Evolutionary conservation across 2,329 filamentous ascomycete genomes (phyloP).

Genomic region (Scopulariopsis brevicaulis): DNA sequence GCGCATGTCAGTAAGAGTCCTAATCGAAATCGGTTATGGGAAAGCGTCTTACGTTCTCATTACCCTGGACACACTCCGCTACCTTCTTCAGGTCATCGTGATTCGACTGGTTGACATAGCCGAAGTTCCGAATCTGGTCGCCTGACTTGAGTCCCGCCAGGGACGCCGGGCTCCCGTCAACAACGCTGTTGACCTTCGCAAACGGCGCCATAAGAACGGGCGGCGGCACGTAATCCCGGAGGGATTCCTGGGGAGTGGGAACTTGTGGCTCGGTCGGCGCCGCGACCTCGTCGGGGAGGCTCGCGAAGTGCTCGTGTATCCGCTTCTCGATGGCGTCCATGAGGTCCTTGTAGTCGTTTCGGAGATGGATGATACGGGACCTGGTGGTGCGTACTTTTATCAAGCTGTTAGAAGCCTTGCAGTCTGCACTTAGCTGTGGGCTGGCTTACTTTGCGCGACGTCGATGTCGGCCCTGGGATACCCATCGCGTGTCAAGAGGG

Average conservation of each 20-base stretch:
- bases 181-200: slow-evolving; percentile 81
- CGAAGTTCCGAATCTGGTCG: slow-evolving; percentile 77
- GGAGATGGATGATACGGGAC: slow-evolving; percentile 75
- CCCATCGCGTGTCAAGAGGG: slow-evolving; percentile 77
- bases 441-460: slow-evolving; percentile 68
- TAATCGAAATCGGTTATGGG: background rate
- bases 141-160: slow-evolving; percentile 68
- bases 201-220: slow-evolving; percentile 42
- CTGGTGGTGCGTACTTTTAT: slow-evolving; percentile 80
- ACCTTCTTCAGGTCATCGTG: slow-evolving; percentile 79
- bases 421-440: background rate
- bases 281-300: slow-evolving; percentile 33
- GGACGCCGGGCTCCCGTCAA: slow-evolving; percentile 67
- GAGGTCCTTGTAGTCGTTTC: slow-evolving; percentile 86
- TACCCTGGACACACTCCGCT: slow-evolving; percentile 80
- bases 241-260: background rate
- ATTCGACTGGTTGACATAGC: slow-evolving; percentile 71
- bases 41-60: slow-evolving; percentile 62
- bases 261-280: background rate
- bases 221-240: slow-evolving; percentile 5
- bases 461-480: slow-evolving; percentile 91
- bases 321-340: slow-evolving; percentile 76
- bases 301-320: slow-evolving; percentile 86
- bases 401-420: slow-evolving; percentile 3
- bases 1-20: background rate